Conservation (phyloP, 2,329 filamentous ascomycete species). For the Achaetomium macrosporum region DNA sequence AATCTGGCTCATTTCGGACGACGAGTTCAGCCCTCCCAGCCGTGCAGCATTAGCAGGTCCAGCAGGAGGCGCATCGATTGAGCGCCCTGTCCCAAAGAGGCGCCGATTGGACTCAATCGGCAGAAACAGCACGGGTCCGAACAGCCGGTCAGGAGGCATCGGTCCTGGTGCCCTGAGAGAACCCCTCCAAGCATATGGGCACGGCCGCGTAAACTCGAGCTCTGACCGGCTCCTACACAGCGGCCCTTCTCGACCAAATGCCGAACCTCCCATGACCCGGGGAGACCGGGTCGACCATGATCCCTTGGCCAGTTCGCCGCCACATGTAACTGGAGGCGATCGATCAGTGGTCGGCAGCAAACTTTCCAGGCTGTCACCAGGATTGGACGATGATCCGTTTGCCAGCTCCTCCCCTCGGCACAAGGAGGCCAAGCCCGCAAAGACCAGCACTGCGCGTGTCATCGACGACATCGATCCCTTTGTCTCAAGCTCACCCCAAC, state of each 20-base stretch:
- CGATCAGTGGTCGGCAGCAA: not conserved
- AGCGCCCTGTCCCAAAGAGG: not conserved
- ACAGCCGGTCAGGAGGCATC: not conserved
- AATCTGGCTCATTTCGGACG: conserved; percentile 9
- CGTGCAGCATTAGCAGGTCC: not conserved
- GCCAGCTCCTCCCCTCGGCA: not conserved
- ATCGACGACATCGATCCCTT: conserved; percentile 14
- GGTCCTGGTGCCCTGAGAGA: not conserved
- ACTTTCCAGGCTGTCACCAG: not conserved
- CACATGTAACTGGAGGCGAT: not conserved
- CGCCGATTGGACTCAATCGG: not conserved
- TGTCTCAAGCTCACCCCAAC: conserved; percentile 18
- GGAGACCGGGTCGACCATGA: conserved; percentile 11
- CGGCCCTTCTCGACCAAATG: not conserved
- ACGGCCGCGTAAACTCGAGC: not conserved
- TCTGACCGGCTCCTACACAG: not conserved
- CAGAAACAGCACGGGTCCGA: not conserved
- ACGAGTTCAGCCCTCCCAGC: not conserved
- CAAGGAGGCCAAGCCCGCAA: not conserved
- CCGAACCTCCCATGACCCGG: not conserved
- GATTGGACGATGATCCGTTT: not conserved
- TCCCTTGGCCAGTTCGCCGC: conserved; percentile 19
- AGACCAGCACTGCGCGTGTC: not conserved
- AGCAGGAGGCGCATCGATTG: not conserved
- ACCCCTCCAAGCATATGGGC: too few species aligned